Evolutionary conservation across 2,329 filamentous ascomycete species (phyloP).

Genomic region (Beauveria sp.): DNA sequence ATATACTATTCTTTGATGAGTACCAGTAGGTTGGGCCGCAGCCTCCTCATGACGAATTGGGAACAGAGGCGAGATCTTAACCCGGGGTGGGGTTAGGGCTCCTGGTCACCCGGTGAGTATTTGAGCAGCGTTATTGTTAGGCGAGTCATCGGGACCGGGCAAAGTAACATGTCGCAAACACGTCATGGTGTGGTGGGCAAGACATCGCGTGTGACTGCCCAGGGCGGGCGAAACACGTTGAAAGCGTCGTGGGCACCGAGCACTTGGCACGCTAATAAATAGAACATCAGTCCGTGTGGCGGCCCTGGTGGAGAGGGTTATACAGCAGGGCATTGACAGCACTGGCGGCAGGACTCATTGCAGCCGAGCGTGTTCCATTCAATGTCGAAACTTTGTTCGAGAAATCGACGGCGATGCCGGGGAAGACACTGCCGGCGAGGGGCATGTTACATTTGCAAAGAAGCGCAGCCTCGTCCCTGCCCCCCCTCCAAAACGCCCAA

Average conservation of each 20-base stretch:
- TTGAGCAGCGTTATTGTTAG: not conserved
- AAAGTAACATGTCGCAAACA: not conserved
- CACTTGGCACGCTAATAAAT: not conserved
- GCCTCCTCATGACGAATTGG: not conserved
- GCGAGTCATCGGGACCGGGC: not conserved
- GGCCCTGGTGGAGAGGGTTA: not conserved
- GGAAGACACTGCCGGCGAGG: not conserved
- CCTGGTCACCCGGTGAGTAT: not conserved
- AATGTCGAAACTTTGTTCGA: too few relatives aligned
- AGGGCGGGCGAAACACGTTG: conserved; percentile 4
- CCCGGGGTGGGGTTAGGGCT: not conserved
- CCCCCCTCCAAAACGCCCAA: not conserved
- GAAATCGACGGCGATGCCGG: not conserved
- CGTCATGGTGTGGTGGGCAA: conserved; percentile 2
- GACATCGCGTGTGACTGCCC: conserved; percentile 2
- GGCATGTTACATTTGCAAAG: too few relatives aligned
- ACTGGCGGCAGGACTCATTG: not conserved
- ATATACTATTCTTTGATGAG: not conserved
- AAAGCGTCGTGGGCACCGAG: not conserved
- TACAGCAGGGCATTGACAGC: not conserved
- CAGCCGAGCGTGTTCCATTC: not conserved
- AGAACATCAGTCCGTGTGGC: not conserved
- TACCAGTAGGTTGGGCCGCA: not conserved
- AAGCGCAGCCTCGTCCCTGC: too few relatives aligned
- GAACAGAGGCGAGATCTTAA: not conserved